These are phyloP conservation scores for Candida bentonensis DNA, from an alignment of 805 yeast genomes.

Conservation along the genomic window DNA sequence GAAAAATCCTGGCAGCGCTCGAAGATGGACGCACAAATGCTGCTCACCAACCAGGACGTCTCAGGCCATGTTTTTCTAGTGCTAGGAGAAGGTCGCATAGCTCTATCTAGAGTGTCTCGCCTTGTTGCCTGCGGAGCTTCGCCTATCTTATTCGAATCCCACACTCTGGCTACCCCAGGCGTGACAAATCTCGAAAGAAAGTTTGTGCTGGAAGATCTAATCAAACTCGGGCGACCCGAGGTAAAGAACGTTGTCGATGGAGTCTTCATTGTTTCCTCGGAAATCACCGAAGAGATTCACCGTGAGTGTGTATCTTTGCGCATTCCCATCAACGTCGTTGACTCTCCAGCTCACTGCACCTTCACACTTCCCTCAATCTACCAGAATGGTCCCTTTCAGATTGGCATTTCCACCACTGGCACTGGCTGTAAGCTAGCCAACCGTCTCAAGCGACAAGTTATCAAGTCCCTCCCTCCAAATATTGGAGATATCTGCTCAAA, in stretches of 20 bases:
- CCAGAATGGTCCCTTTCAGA: constrained; percentile 56
- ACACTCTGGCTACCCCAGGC: neutral
- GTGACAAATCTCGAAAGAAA: constrained; percentile 17
- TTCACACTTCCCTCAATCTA: constrained; percentile 65
- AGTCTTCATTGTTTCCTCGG: constrained; percentile 48
- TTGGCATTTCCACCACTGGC: constrained; percentile 77
- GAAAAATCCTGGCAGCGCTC: neutral
- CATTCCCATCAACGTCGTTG: constrained; percentile 74
- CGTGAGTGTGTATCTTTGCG: constrained; percentile 42
- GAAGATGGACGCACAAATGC: neutral
- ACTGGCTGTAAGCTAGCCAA: constrained; percentile 81
- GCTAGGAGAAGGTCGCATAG: constrained; percentile 35
- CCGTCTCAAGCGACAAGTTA: constrained; percentile 61
- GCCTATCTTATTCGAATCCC: constrained; percentile 34
- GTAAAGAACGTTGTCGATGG: constrained; percentile 59
- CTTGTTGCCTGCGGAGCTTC: constrained; percentile 41
- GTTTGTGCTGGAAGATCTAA: constrained; percentile 32
- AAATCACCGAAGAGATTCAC: constrained; percentile 29
- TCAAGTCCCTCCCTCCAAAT: constrained; percentile 46
- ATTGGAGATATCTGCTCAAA: constrained; percentile 55
- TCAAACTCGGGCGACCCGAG: constrained; percentile 42
- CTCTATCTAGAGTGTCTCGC: constrained; percentile 33
- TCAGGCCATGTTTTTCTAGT: constrained; percentile 41
- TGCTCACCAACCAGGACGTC: constrained; percentile 9
- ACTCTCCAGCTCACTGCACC: constrained; percentile 55